phyloP scores from a whole-genome alignment of 495 filamentous ascomycete genomes.

The Trichocladium uniseriatum region DNA sequence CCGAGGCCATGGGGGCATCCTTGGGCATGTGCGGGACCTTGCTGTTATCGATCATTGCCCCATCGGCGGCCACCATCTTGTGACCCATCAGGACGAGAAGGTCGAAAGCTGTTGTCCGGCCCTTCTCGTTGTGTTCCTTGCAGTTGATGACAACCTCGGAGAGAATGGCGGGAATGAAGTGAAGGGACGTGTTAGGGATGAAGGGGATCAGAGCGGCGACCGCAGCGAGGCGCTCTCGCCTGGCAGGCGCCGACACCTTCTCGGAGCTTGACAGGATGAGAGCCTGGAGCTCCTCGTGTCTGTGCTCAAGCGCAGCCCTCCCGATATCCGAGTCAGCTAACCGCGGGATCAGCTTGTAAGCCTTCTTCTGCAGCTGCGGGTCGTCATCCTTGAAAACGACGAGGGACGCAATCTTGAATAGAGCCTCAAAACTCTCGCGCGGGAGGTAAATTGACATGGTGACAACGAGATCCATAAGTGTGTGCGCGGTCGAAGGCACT shows the following conservation, averaged over 20 bases:
- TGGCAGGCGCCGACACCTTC: slow-evolving; percentile 73
- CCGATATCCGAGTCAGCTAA: slow-evolving; percentile 73
- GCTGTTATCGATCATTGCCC: slow-evolving; percentile 69
- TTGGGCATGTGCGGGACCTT: slow-evolving; percentile 76
- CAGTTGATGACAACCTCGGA: slow-evolving; percentile 89
- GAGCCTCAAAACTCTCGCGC: slow-evolving; percentile 62
- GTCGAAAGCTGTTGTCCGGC: slow-evolving; percentile 79
- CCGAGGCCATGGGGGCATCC: slow-evolving; percentile 64
- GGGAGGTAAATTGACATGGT: slow-evolving; percentile 91
- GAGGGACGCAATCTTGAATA: slow-evolving; percentile 74
- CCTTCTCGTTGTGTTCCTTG: slow-evolving; percentile 95
- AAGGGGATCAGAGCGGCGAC: slow-evolving; percentile 69
- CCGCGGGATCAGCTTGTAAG: slow-evolving; percentile 91
- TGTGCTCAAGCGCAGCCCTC: slow-evolving; percentile 56
- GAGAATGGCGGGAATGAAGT: slow-evolving; percentile 86
- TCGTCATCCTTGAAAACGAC: slow-evolving; percentile 70
- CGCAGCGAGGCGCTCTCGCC: slow-evolving; percentile 74
- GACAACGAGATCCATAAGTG: slow-evolving; percentile 90
- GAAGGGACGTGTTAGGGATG: slow-evolving; percentile 62
- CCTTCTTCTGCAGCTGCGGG: slow-evolving; percentile 97
- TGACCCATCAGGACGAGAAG: slow-evolving; percentile 81
- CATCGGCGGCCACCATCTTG: slow-evolving; percentile 56
- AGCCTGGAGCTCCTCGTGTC: slow-evolving; percentile 64
- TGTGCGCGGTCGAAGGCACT: slow-evolving; percentile 90
- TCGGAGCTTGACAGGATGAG: slow-evolving; percentile 68